Evolutionary conservation across 2,329 filamentous ascomycete species (phyloP).

Genomic region (Aspergillus sp.): DNA sequence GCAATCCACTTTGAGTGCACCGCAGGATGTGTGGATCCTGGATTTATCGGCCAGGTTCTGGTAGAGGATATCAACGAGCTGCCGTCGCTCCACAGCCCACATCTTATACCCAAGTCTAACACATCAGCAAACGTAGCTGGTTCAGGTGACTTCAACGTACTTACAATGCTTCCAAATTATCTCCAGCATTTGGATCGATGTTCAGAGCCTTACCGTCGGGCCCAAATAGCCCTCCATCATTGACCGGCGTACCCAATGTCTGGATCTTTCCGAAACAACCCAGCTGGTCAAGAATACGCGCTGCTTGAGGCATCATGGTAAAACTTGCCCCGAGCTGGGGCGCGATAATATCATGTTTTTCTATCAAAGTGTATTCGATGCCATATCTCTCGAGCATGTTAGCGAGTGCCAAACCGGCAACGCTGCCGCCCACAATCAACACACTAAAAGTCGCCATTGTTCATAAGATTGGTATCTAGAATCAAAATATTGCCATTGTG

Average conservation of each 20-base stretch:
- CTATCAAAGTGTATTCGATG: constrained; percentile 47
- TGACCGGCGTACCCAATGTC: background rate
- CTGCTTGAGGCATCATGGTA: constrained; percentile 38
- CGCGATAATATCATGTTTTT: constrained; percentile 27
- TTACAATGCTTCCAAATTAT: background rate
- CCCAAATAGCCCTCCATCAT: constrained; percentile 1
- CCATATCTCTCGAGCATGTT: constrained; percentile 39
- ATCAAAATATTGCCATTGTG: background rate
- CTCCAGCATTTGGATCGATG: background rate
- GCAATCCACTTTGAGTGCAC: constrained; percentile 11
- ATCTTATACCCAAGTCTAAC: constrained; percentile 6
- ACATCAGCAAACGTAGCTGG: background rate
- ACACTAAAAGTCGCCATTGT: constrained; percentile 16
- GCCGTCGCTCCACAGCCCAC: constrained; percentile 29
- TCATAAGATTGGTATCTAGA: background rate
- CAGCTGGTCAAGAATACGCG: constrained; percentile 47
- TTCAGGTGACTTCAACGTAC: background rate
- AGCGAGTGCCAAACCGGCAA: constrained; percentile 44
- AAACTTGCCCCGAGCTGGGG: constrained; percentile 46
- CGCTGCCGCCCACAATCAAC: constrained; percentile 45
- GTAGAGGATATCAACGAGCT: constrained; percentile 29
- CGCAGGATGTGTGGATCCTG: constrained; percentile 22
- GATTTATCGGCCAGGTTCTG: constrained; percentile 22
- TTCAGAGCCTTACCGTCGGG: constrained; percentile 3
- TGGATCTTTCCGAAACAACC: constrained; percentile 30